These are phyloP conservation scores for Sisymbrium irio DNA, from an alignment of 345 rosid species.

Conservation along the genomic window DNA sequence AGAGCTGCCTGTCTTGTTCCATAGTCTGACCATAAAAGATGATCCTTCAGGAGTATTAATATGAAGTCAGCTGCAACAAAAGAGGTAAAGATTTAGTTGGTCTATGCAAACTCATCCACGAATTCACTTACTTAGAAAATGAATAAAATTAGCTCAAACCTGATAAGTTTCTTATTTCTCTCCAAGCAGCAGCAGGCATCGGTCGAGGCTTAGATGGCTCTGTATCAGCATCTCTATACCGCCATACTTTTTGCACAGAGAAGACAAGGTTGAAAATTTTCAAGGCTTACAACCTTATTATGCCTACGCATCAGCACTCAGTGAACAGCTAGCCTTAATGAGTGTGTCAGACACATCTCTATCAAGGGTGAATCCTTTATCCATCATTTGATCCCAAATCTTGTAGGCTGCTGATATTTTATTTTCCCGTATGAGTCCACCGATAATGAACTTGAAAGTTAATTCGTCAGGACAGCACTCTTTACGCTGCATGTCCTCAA, in stretches of 20 bases:
- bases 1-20: constrained; percentile 3
- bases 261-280: not conserved
- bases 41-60: constrained; percentile 5
- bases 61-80: constrained; percentile 12
- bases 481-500: constrained; percentile 65
- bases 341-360: constrained; percentile 64
- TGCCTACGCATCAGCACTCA: constrained; percentile 25
- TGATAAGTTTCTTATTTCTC: constrained; percentile 17
- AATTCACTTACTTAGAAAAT: not conserved
- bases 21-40: constrained; percentile 4
- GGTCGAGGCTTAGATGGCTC: constrained; percentile 3
- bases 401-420: constrained; percentile 58
- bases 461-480: constrained; percentile 72
- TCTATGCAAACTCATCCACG: constrained; percentile 7
- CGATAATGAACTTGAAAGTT: constrained; percentile 78
- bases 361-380: constrained; percentile 91
- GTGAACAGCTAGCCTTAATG: constrained; percentile 38
- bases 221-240: constrained; percentile 9
- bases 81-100: not conserved
- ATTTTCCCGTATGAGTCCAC: constrained; percentile 69
- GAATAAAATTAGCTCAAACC: constrained; percentile 38
- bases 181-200: constrained; percentile 22
- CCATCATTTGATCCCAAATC: constrained; percentile 99
- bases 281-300: not conserved
- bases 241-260: constrained; percentile 12